Percentiles rank a stretch among this genome's conserved stretches.
Evolutionary conservation across 805 yeast species (phyloP).

Genomic region (Yarrowia hollandica): DNA sequence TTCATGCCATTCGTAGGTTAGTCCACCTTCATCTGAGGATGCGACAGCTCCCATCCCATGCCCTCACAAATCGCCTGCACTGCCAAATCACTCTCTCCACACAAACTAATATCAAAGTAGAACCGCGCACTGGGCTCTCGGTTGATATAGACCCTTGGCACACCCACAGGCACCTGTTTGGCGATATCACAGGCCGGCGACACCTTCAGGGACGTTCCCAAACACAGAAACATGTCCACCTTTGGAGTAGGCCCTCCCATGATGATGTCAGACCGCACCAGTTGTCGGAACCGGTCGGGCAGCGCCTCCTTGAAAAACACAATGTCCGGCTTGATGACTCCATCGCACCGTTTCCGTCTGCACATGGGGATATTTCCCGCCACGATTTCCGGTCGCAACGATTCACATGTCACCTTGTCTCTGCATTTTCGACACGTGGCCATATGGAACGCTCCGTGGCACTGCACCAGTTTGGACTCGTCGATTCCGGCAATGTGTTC

Average conservation of each 20-base stretch:
- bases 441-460: constrained; percentile 89
- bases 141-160: constrained; percentile 81
- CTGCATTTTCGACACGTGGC: constrained; percentile 83
- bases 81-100: constrained; percentile 83
- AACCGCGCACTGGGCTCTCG: constrained; percentile 72
- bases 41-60: constrained; percentile 62
- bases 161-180: constrained; percentile 64
- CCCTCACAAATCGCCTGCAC: constrained; percentile 62
- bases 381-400: constrained; percentile 60
- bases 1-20: too few relatives aligned
- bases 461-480: constrained; percentile 70
- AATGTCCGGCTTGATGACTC: constrained; percentile 89
- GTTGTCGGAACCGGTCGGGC: constrained; percentile 66
- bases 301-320: constrained; percentile 87
- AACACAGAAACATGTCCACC: constrained; percentile 79
- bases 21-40: constrained; percentile 52
- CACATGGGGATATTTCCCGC: constrained; percentile 67
- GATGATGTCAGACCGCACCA: constrained; percentile 40
- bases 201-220: constrained; percentile 89
- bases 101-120: constrained; percentile 72
- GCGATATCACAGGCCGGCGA: constrained; percentile 90
- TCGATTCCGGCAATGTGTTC: constrained; percentile 78
- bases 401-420: constrained; percentile 63
- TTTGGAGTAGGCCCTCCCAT: constrained; percentile 58
- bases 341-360: constrained; percentile 59